Percentiles rank a stretch among this genome's conserved stretches.
These are phyloP conservation scores for Ophiosphaerella narmari DNA, from an alignment of 2,329 filamentous ascomycete genomes.

Conservation along the genomic window DNA sequence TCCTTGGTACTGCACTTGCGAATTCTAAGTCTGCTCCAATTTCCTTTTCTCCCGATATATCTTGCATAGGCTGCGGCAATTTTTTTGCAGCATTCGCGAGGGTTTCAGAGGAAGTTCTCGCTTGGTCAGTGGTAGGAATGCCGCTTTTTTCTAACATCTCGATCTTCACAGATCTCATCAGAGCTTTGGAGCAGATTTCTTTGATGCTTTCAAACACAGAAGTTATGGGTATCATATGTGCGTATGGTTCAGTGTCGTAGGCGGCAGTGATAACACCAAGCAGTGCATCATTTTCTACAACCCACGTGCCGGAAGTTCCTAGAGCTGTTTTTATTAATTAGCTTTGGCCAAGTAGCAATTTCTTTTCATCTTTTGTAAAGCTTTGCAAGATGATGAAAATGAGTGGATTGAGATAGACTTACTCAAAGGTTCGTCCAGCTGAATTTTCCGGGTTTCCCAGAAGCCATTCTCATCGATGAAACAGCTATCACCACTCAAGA, in stretches of 20 bases:
- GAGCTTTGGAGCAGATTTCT: background rate
- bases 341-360: background rate
- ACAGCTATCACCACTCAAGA: constrained; percentile 4
- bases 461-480: constrained; percentile 4
- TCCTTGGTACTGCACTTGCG: too few species aligned
- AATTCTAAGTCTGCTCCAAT: too few species aligned
- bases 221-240: constrained; percentile 12
- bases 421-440: constrained; percentile 5
- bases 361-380: background rate
- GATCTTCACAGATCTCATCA: background rate
- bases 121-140: background rate
- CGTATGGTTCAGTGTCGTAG: constrained; percentile 11
- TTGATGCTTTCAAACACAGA: constrained; percentile 7
- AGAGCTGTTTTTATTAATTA: background rate
- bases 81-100: too few species aligned
- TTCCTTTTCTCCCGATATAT: too few species aligned
- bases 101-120: too few species aligned
- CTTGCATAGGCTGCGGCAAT: too few species aligned
- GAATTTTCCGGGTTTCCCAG: constrained; percentile 13
- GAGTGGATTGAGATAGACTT: background rate
- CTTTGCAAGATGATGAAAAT: too few species aligned
- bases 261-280: constrained; percentile 10
- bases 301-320: constrained; percentile 13
- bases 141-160: background rate
- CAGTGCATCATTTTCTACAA: constrained; percentile 5